Base-by-base conservation (phyloP, 2,329 filamentous ascomycete species). In the Trichoderma polysporum region DNA sequence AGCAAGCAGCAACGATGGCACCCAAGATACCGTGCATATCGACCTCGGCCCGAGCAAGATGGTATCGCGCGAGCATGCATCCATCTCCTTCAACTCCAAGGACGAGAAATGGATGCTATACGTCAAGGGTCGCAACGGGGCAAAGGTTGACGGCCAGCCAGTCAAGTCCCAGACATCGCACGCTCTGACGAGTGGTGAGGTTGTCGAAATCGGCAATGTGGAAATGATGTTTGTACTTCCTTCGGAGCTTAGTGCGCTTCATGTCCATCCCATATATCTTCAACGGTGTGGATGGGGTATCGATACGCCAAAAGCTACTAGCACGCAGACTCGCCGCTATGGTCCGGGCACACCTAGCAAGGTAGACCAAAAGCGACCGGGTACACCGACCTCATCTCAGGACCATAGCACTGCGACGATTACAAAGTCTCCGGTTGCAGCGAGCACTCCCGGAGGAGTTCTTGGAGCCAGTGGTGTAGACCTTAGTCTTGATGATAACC, bases 141-240 rank as follows among this genome's bases (percentile, higher is more conserved):
- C 97, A 54, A 92, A 92, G 74, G 83, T 98, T 25, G 92, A 99
- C 76, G 92, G 92, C 68, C 80, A 81, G 59, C 82, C 86, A 22
- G 80, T 96, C 66, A 91, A 91, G 73, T 85, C 89, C 60, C 90
- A 90, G 13, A 81, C 85, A 45, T 84, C 87, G 39, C 85, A 88
- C 37, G 81, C 87, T 33, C 84, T 99, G 29, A 87, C 88, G 49
- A 97, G 94, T 73, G 95, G 95, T 67, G 90, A 94, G 76, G 92
- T 98, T 50, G 90, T 99, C 67, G 93, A 97, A 75, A 92, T 98
- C 74, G 91, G 91, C 73, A 92, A 92, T 62, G 91, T 95, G 1
- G 94, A 99, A 81, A 99, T 99, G 95, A 94, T 98, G 84, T 99
- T 99, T 78, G 92, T 97, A 56, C 87, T 97, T n/a, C 94, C 95